A percentile compares a stretch with the other conserved stretches of the same genome.
These are phyloP conservation scores for Coemansia sp. DNA, from an alignment of 192 early-diverging fungal species.

Conservation along the genomic window DNA sequence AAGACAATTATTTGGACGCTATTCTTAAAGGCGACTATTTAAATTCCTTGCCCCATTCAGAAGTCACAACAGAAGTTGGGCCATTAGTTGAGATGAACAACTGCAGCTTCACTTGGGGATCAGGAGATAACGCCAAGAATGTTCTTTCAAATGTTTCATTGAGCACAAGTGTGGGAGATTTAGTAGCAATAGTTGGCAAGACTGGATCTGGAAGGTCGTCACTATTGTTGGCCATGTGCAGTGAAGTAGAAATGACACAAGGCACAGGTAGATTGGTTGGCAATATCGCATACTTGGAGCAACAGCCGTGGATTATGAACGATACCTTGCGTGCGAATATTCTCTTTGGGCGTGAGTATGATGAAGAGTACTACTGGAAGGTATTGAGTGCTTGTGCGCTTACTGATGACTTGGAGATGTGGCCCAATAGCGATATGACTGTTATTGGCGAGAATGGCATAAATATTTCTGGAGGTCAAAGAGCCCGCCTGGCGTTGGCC, in stretches of 20 bases:
- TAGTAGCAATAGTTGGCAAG: slow-evolving; percentile 60
- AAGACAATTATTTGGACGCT: slow-evolving; percentile 11
- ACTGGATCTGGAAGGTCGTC: slow-evolving; percentile 66
- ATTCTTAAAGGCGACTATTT: slow-evolving; percentile 28
- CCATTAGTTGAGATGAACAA: slow-evolving; percentile 7
- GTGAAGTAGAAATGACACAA: slow-evolving; percentile 44
- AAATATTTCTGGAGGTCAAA: slow-evolving; percentile 74
- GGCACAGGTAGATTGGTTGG: slow-evolving; percentile 36
- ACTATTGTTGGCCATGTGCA: slow-evolving; percentile 59
- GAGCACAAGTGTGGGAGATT: slow-evolving; percentile 19
- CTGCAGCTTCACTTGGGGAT: slow-evolving; percentile 21
- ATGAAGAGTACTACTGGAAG: slow-evolving; percentile 59
- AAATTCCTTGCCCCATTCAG: slow-evolving; percentile 7
- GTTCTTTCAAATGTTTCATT: slow-evolving; percentile 16
- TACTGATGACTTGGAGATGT: slow-evolving; percentile 60
- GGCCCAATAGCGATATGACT: slow-evolving; percentile 65
- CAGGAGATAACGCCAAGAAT: background rate
- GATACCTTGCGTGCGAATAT: slow-evolving; percentile 74
- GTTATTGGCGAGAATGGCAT: slow-evolving; percentile 71
- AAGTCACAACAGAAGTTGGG: background rate
- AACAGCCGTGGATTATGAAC: slow-evolving; percentile 39
- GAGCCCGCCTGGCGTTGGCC: slow-evolving; percentile 65
- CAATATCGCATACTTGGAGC: slow-evolving; percentile 24
- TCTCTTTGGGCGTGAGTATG: slow-evolving; percentile 68
- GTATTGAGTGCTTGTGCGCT: slow-evolving; percentile 64